These are phyloP conservation scores for Cyclostephanos tholiformis DNA, from an alignment of 108 stramenopile species.

Conservation along the genomic window DNA sequence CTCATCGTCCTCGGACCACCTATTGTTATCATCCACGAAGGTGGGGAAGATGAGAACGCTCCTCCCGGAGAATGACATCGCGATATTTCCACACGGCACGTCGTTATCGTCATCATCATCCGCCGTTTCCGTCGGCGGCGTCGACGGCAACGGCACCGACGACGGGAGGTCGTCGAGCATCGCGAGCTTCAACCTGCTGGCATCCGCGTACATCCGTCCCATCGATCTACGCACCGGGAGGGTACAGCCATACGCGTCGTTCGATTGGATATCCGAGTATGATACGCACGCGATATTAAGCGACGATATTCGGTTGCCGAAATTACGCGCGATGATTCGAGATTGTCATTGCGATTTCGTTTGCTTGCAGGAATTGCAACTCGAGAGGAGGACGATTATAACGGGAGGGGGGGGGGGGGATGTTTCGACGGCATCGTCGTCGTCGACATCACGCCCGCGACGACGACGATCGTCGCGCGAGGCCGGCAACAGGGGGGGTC, in stretches of 20 bases:
- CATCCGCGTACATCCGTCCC: constrained; percentile 57
- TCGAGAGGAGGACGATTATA: constrained; percentile 28
- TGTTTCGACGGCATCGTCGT: too few species aligned
- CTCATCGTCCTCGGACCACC: too few species aligned
- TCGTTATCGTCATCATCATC: neutral
- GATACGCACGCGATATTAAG: constrained; percentile 28
- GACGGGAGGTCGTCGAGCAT: constrained; percentile 24
- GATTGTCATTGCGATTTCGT: constrained; percentile 49
- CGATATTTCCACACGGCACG: too few species aligned
- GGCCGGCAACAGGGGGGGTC: constrained; percentile 3
- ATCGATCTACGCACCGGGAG: constrained; percentile 52
- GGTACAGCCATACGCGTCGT: constrained; percentile 58
- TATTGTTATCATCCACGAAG: too few species aligned
- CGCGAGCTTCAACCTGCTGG: constrained; percentile 59
- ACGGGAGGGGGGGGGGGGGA: neutral
- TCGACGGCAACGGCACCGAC: too few species aligned
- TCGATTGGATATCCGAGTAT: constrained; percentile 56
- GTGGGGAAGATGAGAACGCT: too few species aligned
- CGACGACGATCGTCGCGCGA: neutral
- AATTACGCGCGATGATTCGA: constrained; percentile 26
- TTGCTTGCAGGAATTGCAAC: constrained; percentile 62
- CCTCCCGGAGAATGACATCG: too few species aligned
- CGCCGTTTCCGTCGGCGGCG: neutral
- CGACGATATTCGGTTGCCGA: constrained; percentile 38
- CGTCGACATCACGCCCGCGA: neutral